These are phyloP conservation scores for Ulvella scutata DNA, from an alignment of 139 green algal genomes.

Conservation along the genomic window DNA sequence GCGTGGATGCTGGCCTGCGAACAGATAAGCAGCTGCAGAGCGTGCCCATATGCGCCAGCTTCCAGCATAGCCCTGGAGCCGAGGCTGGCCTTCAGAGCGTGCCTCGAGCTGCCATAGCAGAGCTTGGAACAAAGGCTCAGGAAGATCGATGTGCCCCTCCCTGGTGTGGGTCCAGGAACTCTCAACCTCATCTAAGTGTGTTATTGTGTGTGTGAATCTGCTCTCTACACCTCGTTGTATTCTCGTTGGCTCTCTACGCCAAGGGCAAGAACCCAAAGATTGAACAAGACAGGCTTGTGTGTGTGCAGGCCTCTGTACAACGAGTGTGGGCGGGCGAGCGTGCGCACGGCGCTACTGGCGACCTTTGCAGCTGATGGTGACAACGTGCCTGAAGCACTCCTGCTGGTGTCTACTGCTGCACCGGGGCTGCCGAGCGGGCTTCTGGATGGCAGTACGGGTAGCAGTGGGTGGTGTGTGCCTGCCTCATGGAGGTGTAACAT, in stretches of 20 bases:
- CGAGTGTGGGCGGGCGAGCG: neutral
- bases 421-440: neutral
- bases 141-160: neutral
- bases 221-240: no score
- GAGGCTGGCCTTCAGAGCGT: neutral
- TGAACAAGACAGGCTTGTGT: no score
- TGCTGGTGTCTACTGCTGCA: neutral
- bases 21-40: neutral
- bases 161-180: neutral
- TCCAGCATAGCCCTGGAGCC: neutral
- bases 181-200: no score
- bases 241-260: no score
- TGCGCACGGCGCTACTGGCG: neutral
- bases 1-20: neutral
- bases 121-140: neutral
- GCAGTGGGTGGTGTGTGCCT: no score
- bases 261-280: no score
- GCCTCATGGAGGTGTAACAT: no score
- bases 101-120: neutral
- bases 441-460: no score
- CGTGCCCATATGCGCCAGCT: neutral
- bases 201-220: no score
- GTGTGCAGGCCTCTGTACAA: neutral
- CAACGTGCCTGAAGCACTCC: neutral
- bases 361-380: neutral